These are phyloP conservation scores for Phytophthora pseudosyringae DNA, from an alignment of 352 stramenopile species.

Conservation along the genomic window DNA sequence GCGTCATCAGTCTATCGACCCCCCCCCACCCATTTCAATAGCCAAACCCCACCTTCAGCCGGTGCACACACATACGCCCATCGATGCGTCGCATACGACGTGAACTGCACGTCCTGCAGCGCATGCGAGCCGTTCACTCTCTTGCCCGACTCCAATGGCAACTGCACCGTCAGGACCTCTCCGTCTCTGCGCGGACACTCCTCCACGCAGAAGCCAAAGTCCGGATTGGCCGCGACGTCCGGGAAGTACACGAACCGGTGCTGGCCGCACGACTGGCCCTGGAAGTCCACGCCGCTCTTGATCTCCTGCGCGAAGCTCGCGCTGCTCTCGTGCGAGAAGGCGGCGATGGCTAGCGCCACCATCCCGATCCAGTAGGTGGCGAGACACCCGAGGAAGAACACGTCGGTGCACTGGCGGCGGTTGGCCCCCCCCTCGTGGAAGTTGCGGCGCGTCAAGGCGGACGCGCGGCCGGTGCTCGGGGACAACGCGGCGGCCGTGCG, in stretches of 20 bases:
- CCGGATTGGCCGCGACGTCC: constrained; percentile 64
- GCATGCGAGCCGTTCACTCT: constrained; percentile 41
- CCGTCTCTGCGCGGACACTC: constrained; percentile 51
- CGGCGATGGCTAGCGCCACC: constrained; percentile 67
- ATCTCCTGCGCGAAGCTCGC: constrained; percentile 78
- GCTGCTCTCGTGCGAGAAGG: constrained; percentile 74
- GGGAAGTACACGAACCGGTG: constrained; percentile 78
- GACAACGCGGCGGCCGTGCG: constrained; percentile 53
- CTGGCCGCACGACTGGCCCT: constrained; percentile 58
- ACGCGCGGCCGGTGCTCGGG: constrained; percentile 51
- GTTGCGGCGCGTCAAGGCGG: constrained; percentile 45
- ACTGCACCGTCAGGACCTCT: constrained; percentile 49
- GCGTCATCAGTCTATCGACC: not conserved
- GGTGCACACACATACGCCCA: constrained; percentile 77
- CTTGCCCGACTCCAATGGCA: constrained; percentile 53
- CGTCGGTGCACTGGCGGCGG: constrained; percentile 64
- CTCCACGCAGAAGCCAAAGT: constrained; percentile 84
- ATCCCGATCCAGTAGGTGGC: constrained; percentile 81
- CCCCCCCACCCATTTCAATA: not conserved
- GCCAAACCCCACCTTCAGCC: constrained; percentile 49
- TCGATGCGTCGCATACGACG: constrained; percentile 67
- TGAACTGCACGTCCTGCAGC: constrained; percentile 58
- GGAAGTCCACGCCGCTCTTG: constrained; percentile 80
- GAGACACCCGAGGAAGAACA: constrained; percentile 61
- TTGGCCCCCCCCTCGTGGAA: constrained; percentile 43